Evolutionary conservation across 495 filamentous ascomycete genomes (phyloP), one percentile per base, ranked within the genome.

Genomic region (Lophium mytilinum): DNA sequence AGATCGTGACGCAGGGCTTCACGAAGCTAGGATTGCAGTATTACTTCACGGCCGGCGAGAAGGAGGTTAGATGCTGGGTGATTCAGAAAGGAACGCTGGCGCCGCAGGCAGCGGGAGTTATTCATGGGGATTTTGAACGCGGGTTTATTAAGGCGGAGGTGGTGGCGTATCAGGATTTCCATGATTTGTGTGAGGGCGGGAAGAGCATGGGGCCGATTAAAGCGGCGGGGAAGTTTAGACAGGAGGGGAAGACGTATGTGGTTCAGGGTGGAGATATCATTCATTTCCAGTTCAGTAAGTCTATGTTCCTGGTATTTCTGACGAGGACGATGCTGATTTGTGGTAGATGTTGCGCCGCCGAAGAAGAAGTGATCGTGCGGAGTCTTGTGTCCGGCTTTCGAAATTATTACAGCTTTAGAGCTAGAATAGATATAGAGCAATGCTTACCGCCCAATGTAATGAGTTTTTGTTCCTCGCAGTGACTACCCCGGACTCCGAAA

Each of bases 1-100:
- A 71, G 59, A 62, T 71, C 14, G 59, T 67, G 30, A 67, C 64
- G 24, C 58, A 62, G 58, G 66, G 66, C 10, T 69, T 69, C 53
- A 66, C 57, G n/a, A 65, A 66, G 46, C 57, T 70, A 3, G 66
- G 67, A 1, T 47, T 71, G 35, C 63, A 67, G 34, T 69, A 69
- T 50, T 70, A 68, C 57, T 71, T 71, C 55, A 71, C 67, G n/a
- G 67, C 66, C 4, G 69, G 68, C 30, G 66, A 68, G 60, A 69
- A 71, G 49, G 69, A 71, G 56, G 66, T 71, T 50, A 53, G 66
- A 34, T 68, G 65, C 55, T 71, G 69, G 69, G 65, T 68, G 4
- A 67, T 71, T 34, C 60, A 57, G 12, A 43, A 60, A 19, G 57
- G 57, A 9, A 34, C 15, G 7, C 34, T 60, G 19, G 57, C 57